Conservation (phyloP, 179 eudicot species). For the Drosera spatulata region DNA sequence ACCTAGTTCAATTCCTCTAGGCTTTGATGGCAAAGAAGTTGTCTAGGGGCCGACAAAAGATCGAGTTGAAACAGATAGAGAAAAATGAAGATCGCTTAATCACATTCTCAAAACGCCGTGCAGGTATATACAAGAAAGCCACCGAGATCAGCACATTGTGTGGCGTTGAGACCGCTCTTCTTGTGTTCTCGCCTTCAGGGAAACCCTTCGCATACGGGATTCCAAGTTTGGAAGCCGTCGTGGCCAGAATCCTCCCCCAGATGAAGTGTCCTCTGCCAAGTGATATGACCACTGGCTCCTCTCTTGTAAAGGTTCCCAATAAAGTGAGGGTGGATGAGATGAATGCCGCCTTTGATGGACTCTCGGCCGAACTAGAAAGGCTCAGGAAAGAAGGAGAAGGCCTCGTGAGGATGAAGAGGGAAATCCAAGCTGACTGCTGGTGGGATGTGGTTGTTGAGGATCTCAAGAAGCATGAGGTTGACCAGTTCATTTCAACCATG, state of each 20-base stretch:
- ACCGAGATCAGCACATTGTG: constrained; percentile 9
- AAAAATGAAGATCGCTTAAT: constrained; percentile 2
- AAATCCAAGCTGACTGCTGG: not conserved
- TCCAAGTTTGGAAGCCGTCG: constrained; percentile 6
- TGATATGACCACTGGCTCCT: no score
- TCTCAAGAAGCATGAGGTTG: not conserved
- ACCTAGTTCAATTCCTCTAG: no score
- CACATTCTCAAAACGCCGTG: constrained; percentile 11
- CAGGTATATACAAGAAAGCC: constrained; percentile 12
- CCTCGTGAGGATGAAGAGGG: not conserved
- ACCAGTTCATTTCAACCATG: not conserved
- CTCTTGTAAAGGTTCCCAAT: not conserved
- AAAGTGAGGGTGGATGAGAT: not conserved
- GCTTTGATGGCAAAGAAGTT: no score
- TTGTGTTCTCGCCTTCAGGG: constrained; percentile 11
- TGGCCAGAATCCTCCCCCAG: no score
- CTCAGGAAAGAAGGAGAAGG: not conserved
- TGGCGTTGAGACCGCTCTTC: constrained; percentile 4
- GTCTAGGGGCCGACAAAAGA: not conserved
- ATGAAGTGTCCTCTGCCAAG: no score
- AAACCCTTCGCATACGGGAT: constrained; percentile 6
- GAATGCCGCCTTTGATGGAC: not conserved
- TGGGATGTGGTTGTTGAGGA: constrained; percentile 1
- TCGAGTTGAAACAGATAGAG: constrained; percentile 1
- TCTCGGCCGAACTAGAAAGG: not conserved